A percentile compares a stretch with the other conserved stretches of the same genome.
Evolutionary conservation across 2,329 filamentous ascomycete species (phyloP).

Genomic region (Helminthosporium solani): DNA sequence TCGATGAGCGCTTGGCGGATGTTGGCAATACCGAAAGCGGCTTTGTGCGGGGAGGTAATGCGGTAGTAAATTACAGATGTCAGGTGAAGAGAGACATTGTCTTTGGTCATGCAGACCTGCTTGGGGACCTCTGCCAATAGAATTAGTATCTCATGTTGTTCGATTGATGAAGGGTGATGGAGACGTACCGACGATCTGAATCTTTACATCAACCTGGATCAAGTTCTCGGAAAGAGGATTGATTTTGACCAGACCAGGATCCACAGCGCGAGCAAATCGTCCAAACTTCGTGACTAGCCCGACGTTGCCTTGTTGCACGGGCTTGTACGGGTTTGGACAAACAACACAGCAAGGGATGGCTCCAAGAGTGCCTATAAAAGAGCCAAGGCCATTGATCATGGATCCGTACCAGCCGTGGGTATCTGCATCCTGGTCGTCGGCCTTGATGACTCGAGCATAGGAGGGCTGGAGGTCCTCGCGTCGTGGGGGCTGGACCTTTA

Average conservation of each 20-base stretch:
- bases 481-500: constrained; percentile 73
- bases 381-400: constrained; percentile 79
- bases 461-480: constrained; percentile 81
- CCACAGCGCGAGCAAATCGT: constrained; percentile 89
- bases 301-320: constrained; percentile 88
- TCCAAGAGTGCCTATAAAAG: constrained; percentile 73
- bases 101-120: constrained; percentile 99
- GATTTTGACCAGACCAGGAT: constrained; percentile 95
- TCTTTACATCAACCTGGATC: constrained; percentile 96
- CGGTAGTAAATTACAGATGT: constrained; percentile 99
- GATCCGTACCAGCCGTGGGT: constrained; percentile 84
- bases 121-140: constrained; percentile 71
- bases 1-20: constrained; percentile 95
- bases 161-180: neutral
- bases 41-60: constrained; percentile 92
- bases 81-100: constrained; percentile 91
- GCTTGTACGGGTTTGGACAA: constrained; percentile 96
- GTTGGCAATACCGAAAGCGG: constrained; percentile 93
- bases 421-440: constrained; percentile 64
- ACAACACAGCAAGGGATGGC: constrained; percentile 88
- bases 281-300: constrained; percentile 96
- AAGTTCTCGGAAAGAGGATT: constrained; percentile 91
- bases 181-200: constrained; percentile 76
- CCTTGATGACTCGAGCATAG: constrained; percentile 68
- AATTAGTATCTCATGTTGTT: neutral